Conservation (phyloP, 305 asterid species). For the Fraxinus sp. region DNA sequence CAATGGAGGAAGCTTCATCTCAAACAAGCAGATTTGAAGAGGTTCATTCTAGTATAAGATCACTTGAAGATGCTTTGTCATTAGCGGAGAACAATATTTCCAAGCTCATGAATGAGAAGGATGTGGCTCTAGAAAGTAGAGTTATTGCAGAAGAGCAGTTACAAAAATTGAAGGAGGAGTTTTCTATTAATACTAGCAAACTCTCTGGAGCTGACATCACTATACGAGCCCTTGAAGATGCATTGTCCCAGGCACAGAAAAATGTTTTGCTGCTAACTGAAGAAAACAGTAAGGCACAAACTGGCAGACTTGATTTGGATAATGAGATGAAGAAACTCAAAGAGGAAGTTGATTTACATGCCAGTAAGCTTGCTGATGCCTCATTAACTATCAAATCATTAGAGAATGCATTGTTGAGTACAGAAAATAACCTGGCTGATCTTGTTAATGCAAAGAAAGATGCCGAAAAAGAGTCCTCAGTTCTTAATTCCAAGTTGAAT, state of each 20-base stretch:
- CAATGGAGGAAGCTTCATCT: constrained; percentile 52
- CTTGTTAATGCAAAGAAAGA: constrained; percentile 57
- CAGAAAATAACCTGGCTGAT: constrained; percentile 46
- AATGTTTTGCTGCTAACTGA: constrained; percentile 57
- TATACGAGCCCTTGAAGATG: constrained; percentile 78
- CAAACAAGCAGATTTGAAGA: constrained; percentile 53
- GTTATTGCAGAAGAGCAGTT: constrained; percentile 55
- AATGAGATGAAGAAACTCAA: constrained; percentile 68
- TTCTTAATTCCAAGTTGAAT: constrained; percentile 59
- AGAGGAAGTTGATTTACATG: constrained; percentile 62
- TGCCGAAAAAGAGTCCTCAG: constrained; percentile 51
- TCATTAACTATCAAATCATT: constrained; percentile 58
- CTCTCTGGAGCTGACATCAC: constrained; percentile 59
- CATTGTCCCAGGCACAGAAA: constrained; percentile 58
- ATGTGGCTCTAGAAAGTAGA: constrained; percentile 46
- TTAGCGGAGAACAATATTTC: constrained; percentile 57
- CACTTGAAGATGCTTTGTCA: constrained; percentile 60
- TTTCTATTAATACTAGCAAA: constrained; percentile 41
- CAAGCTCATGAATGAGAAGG: constrained; percentile 55
- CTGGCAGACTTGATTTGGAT: constrained; percentile 55
- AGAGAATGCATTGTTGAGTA: constrained; percentile 51
- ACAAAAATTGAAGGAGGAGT: constrained; percentile 52
- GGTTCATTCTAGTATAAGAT: constrained; percentile 46
- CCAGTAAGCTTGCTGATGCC: constrained; percentile 67
- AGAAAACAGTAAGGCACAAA: constrained; percentile 50